Base-by-base conservation (phyloP, 2,329 filamentous ascomycete genomes). In the Cytospora mali region DNA sequence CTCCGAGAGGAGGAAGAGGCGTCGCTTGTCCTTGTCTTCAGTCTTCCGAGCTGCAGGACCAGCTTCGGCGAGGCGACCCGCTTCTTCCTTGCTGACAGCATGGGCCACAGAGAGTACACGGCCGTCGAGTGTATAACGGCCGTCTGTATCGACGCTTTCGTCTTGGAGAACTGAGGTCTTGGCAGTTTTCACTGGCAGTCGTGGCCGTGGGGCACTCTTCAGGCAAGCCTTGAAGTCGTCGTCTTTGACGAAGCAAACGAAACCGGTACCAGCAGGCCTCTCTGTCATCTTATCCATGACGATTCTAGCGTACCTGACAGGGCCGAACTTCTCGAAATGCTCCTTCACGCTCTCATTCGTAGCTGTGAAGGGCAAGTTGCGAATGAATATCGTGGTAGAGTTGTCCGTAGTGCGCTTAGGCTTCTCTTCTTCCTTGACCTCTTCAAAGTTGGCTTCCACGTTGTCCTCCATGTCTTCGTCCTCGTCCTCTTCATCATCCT, bases 291-390 rank as follows among this genome's bases (percentile, higher is more conserved):
- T 88, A 73, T 99, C 94, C 73, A 96, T 85, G 42, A 99, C 96
- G 11, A 97, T 88, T 67, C 96, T 86, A 6, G 94, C 95, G 74
- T 98, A 99, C 42, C 93, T 86, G 46, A 97, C 81, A n/a, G 84
- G 84, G 28, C 95, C 96, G 71, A 99, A 98, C 70, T 89, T 82
- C n/a, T 81, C 80, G 72, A 99, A 99, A 74, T 97, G 94, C 56
- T 88, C 83, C 72, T 93, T 90, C 51, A 99, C 84, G 55, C 87
- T 83, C 57, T 93, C 89, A 70, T 99, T 93, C 21, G 90, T 90
- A 50, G 88, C 88, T 2, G 90, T 93, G 75, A 96, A 99, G 0
- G 96, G 94, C 14, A 99, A 80, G 72, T 99, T 99, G 68, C 95
- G 92, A 69, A 99, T 84, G 77, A 99, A 99, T 16, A 98, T 76